These are phyloP conservation scores for Diospyros lotus DNA, from an alignment of 148 eudicot species.

Conservation along the genomic window DNA sequence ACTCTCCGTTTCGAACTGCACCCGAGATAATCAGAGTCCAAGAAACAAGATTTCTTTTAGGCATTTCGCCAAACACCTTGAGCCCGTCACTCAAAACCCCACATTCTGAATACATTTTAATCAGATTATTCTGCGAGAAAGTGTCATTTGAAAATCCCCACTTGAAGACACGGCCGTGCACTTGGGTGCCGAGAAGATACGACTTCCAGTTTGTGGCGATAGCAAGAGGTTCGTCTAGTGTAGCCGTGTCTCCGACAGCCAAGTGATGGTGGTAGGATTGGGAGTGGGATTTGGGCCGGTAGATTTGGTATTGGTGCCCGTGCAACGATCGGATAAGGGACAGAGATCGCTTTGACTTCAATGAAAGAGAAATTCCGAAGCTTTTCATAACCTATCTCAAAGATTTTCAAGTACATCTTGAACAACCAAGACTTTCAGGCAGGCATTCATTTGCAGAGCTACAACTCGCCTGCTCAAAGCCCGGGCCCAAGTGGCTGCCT, in stretches of 20 bases:
- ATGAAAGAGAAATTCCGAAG: constrained; percentile 1
- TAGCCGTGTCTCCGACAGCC: neutral
- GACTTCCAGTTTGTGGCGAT: constrained; percentile 12
- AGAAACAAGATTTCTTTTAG: constrained; percentile 24
- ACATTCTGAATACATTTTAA: constrained; percentile 19
- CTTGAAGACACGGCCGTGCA: constrained; percentile 18
- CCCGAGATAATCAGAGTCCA: constrained; percentile 23
- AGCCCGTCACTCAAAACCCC: constrained; percentile 8
- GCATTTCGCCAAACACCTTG: constrained; percentile 22
- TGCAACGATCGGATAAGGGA: neutral
- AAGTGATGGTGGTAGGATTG: neutral
- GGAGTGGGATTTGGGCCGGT: neutral
- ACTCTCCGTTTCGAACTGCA: constrained; percentile 14
- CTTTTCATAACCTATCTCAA: neutral
- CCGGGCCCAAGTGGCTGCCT: no score
- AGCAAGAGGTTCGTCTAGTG: constrained; percentile 10
- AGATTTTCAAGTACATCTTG: neutral
- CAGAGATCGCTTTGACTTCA: neutral
- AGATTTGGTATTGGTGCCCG: neutral
- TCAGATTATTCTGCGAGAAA: constrained; percentile 17
- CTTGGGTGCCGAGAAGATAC: constrained; percentile 10
- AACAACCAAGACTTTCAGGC: no score
- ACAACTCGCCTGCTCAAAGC: no score
- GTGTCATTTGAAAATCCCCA: constrained; percentile 19
- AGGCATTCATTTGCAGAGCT: no score